These are phyloP conservation scores for Schizothecium vesticola DNA, from an alignment of 495 filamentous ascomycete genomes.

Conservation along the genomic window DNA sequence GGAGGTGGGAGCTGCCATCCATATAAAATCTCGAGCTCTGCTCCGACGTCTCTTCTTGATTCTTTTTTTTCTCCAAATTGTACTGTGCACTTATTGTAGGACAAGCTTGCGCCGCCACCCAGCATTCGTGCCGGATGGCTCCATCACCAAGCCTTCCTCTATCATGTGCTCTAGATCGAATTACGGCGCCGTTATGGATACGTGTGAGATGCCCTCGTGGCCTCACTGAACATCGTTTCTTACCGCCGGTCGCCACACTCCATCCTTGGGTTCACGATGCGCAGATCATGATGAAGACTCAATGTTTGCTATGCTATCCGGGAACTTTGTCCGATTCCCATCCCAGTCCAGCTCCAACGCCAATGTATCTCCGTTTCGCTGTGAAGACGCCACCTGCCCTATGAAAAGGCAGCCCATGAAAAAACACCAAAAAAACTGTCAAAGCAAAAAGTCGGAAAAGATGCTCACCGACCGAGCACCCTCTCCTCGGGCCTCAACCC, in stretches of 20 bases:
- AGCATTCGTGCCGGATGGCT: constrained; percentile 8
- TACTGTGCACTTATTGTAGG: constrained; percentile 87
- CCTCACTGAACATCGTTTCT: constrained; percentile 50
- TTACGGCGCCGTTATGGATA: constrained; percentile 54
- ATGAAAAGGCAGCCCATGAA: neutral
- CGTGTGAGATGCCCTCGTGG: constrained; percentile 45
- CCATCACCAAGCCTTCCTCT: constrained; percentile 52
- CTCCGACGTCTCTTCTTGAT: constrained; percentile 21
- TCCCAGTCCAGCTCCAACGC: neutral
- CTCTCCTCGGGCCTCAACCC: constrained; percentile 23
- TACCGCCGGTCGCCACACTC: constrained; percentile 58
- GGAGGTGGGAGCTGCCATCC: neutral
- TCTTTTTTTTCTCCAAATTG: constrained; percentile 48
- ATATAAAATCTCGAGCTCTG: constrained; percentile 18
- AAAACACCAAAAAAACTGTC: neutral
- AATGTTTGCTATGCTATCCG: neutral
- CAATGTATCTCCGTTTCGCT: neutral
- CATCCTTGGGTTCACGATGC: neutral
- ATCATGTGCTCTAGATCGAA: constrained; percentile 57
- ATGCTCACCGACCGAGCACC: neutral
- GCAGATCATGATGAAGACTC: neutral
- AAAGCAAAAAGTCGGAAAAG: neutral
- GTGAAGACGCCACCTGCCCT: neutral
- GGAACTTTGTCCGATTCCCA: neutral
- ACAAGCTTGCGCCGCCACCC: constrained; percentile 37